A percentile compares a stretch with the other conserved stretches of the same genome.
These are phyloP conservation scores for Pseudogymnoascus sp. DNA, from an alignment of 2,329 filamentous ascomycete species.

Conservation along the genomic window DNA sequence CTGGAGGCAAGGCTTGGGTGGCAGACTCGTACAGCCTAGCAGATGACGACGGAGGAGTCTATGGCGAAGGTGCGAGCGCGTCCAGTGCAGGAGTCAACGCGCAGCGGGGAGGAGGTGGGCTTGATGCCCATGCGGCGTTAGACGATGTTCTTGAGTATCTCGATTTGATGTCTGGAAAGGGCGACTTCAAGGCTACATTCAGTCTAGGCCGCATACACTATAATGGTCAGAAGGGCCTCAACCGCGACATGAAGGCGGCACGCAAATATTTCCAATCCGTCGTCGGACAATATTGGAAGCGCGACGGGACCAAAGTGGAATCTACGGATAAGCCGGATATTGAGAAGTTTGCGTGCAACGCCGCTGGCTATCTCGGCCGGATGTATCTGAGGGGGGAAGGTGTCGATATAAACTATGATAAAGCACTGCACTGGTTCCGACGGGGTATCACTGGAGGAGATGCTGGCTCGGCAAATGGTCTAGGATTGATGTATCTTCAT, in stretches of 20 bases:
- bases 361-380: slow-evolving; percentile 60
- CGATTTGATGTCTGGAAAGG: slow-evolving; percentile 63
- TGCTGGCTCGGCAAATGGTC: slow-evolving; percentile 57
- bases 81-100: slow-evolving; percentile 81
- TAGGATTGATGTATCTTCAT: slow-evolving; percentile 62
- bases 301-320: slow-evolving; percentile 49
- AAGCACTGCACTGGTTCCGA: slow-evolving; percentile 59
- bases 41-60: slow-evolving; percentile 85
- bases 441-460: slow-evolving; percentile 56
- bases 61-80: slow-evolving; percentile 88
- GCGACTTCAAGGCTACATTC: slow-evolving; percentile 62
- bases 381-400: slow-evolving; percentile 68
- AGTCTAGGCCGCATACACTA: slow-evolving; percentile 62
- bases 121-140: slow-evolving; percentile 75
- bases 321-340: slow-evolving; percentile 44
- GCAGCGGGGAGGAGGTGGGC: slow-evolving; percentile 60
- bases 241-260: slow-evolving; percentile 52
- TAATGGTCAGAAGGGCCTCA: slow-evolving; percentile 54
- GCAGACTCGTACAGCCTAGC: slow-evolving; percentile 77
- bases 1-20: slow-evolving; percentile 72
- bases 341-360: slow-evolving; percentile 58
- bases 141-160: slow-evolving; percentile 92
- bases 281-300: slow-evolving; percentile 58
- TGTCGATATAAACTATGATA: slow-evolving; percentile 55
- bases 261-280: slow-evolving; percentile 62